phyloP scores from a whole-genome alignment of 2,329 filamentous ascomycete species.

The Fusarium papillatum region DNA sequence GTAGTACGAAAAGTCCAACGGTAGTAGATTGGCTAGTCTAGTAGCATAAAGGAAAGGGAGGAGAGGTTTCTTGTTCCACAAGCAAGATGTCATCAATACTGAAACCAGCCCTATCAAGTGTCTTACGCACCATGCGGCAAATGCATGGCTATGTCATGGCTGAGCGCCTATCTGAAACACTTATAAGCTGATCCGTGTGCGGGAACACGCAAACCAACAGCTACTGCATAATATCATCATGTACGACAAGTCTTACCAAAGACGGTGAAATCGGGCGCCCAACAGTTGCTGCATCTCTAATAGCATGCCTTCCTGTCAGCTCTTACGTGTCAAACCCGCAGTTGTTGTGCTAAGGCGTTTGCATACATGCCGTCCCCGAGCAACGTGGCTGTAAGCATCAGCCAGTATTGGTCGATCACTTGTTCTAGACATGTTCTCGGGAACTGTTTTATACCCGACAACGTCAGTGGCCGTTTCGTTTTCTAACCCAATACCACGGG shows the following conservation, averaged over 20 bases:
- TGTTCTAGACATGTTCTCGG: neutral
- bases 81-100: neutral
- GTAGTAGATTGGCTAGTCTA: too few relatives aligned
- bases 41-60: neutral
- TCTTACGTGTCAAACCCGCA: neutral
- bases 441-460: neutral
- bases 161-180: neutral
- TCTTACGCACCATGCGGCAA: neutral
- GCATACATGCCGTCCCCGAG: neutral
- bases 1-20: too few relatives aligned
- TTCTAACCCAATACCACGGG: neutral
- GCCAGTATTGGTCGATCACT: neutral
- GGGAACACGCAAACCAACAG: neutral
- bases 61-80: neutral
- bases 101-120: neutral
- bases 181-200: neutral
- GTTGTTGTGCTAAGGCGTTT: neutral
- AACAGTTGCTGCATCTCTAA: neutral
- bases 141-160: constrained; percentile 1
- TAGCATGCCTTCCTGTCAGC: neutral
- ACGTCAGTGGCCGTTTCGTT: constrained; percentile 1
- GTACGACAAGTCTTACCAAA: neutral
- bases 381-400: neutral
- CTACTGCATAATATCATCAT: neutral
- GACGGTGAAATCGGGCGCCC: neutral